phyloP scores from a whole-genome alignment of 2,329 filamentous ascomycete genomes.

The Niveomyces coronatus region DNA sequence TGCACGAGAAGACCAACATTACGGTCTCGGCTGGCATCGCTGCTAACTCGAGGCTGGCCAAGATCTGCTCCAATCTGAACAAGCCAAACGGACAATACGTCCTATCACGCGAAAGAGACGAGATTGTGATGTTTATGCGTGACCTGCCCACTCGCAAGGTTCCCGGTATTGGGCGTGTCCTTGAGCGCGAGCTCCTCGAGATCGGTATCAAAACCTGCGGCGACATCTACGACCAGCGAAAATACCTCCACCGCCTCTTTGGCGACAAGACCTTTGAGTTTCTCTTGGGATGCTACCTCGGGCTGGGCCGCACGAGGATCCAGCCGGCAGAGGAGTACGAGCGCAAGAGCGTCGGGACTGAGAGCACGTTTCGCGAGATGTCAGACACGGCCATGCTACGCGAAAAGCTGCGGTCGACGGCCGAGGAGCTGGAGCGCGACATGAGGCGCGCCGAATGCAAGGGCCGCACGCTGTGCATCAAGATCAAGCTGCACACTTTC shows the following conservation, averaged over 20 bases:
- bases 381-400: slow-evolving; percentile 56
- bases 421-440: slow-evolving; percentile 80
- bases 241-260: slow-evolving; percentile 66
- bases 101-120: slow-evolving; percentile 58
- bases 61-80: slow-evolving; percentile 91
- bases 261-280: slow-evolving; percentile 89
- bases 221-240: slow-evolving; percentile 70
- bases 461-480: slow-evolving; percentile 82
- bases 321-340: slow-evolving; percentile 84
- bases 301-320: slow-evolving; percentile 73
- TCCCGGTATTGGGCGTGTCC: slow-evolving; percentile 87
- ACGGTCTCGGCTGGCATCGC: slow-evolving; percentile 93
- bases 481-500: slow-evolving; percentile 89
- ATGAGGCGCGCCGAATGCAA: slow-evolving; percentile 71
- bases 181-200: slow-evolving; percentile 81
- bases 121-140: slow-evolving; percentile 79
- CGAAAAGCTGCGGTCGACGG: slow-evolving; percentile 68
- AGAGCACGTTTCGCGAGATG: slow-evolving; percentile 82
- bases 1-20: slow-evolving; percentile 66
- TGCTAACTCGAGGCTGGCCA: slow-evolving; percentile 84
- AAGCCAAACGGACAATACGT: slow-evolving; percentile 91
- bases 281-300: slow-evolving; percentile 72
- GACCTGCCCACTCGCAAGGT: slow-evolving; percentile 79
- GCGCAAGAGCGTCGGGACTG: slow-evolving; percentile 87
- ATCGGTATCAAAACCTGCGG: slow-evolving; percentile 83